Conservation (phyloP, 2,329 filamentous ascomycete species). For the Elsinoe ampelina region DNA sequence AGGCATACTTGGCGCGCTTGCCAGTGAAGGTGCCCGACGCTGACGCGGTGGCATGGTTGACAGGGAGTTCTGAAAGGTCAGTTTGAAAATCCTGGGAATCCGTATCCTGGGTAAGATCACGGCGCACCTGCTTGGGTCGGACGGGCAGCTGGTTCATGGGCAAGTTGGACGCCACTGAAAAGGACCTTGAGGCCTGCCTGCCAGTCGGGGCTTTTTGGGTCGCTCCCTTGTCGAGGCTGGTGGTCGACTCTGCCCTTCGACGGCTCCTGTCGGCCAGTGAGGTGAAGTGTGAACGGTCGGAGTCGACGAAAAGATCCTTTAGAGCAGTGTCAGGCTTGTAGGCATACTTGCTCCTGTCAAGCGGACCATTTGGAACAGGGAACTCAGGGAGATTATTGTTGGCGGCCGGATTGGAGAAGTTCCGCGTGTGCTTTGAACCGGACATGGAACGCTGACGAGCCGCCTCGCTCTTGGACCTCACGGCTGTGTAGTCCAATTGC, state of each 20-base stretch:
- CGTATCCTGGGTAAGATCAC: conserved; percentile 25
- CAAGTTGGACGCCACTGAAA: conserved; percentile 11
- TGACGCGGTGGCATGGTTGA: conserved; percentile 33
- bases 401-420: conserved; percentile 12
- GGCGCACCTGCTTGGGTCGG: conserved; percentile 15
- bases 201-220: conserved; percentile 10
- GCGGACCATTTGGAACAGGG: conserved; percentile 9
- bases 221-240: conserved; percentile 6
- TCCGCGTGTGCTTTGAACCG: conserved; percentile 8
- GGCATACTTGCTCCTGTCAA: conserved; percentile 21
- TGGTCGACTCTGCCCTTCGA: conserved; percentile 10
- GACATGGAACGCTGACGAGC: conserved; percentile 16
- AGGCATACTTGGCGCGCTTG: conserved; percentile 32
- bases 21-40: conserved; percentile 35
- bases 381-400: conserved; percentile 9
- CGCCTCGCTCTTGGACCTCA: conserved; percentile 15
- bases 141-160: background rate
- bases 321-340: conserved; percentile 22
- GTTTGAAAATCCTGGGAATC: conserved; percentile 35
- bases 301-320: conserved; percentile 23
- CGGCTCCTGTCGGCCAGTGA: conserved; percentile 17
- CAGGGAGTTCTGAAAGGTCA: conserved; percentile 31
- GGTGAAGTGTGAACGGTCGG: conserved; percentile 18
- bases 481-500: conserved; percentile 26
- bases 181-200: conserved; percentile 11